A percentile compares a stretch with the other conserved stretches of the same genome.
Evolutionary conservation across 164 flowering plant genomes (phyloP).

Genomic region (Warburgia ugandensis): DNA sequence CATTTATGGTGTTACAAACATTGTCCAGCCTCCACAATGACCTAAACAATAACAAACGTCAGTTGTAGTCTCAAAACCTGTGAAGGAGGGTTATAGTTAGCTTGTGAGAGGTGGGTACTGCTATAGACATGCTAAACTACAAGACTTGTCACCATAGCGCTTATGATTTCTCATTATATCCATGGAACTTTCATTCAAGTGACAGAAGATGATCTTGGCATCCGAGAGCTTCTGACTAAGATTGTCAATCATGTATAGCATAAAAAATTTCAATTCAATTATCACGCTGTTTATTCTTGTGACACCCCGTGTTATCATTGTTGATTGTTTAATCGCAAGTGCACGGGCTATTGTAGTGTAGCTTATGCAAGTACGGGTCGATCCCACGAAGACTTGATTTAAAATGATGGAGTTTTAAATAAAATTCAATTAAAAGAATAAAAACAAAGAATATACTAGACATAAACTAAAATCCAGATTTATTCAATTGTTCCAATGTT

Average conservation of each 20-base stretch:
- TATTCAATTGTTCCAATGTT: too few species aligned
- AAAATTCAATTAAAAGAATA: too few species aligned
- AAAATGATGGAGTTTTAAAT: too few species aligned
- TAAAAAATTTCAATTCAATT: slow-evolving; percentile 63
- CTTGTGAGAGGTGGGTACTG: not conserved
- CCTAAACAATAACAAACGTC: slow-evolving; percentile 94
- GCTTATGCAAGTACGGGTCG: too few species aligned
- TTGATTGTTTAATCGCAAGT: slow-evolving; percentile 40
- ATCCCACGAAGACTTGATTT: too few species aligned
- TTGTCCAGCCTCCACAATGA: slow-evolving; percentile 56
- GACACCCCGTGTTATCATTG: slow-evolving; percentile 61
- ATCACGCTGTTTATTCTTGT: slow-evolving; percentile 65
- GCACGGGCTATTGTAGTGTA: too few species aligned
- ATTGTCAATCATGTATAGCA: slow-evolving; percentile 63
- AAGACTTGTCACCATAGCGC: slow-evolving; percentile 45
- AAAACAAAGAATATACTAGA: too few species aligned
- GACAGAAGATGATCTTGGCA: slow-evolving; percentile 61
- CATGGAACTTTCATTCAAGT: slow-evolving; percentile 65
- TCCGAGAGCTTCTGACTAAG: slow-evolving; percentile 49
- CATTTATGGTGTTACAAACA: slow-evolving; percentile 68
- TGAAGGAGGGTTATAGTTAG: slow-evolving; percentile 1
- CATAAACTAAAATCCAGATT: too few species aligned
- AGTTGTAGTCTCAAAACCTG: slow-evolving; percentile 54
- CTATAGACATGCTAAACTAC: not conserved
- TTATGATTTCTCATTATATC: slow-evolving; percentile 54